phyloP scores from a whole-genome alignment of 179 eudicot genomes.

The Nepenthes alata region DNA sequence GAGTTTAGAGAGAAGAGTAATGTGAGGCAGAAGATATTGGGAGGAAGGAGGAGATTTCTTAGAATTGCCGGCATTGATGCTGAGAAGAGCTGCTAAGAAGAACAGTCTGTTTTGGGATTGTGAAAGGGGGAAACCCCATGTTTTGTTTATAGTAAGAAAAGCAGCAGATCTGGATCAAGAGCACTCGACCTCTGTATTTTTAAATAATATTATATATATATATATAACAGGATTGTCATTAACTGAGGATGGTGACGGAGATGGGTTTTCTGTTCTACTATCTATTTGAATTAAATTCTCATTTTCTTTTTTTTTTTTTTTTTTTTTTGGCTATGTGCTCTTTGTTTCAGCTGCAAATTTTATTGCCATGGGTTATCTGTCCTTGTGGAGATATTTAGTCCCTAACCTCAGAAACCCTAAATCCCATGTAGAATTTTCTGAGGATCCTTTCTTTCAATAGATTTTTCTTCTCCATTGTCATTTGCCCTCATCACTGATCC shows the following conservation, averaged over 20 bases:
- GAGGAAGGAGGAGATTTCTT: constrained; percentile 26
- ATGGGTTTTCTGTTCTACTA: not conserved
- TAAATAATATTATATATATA: not conserved
- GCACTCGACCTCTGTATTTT: constrained; percentile 13
- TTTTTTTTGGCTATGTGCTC: too few species aligned
- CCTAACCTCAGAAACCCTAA: too few species aligned
- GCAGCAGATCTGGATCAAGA: constrained; percentile 39
- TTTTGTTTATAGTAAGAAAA: constrained; percentile 64
- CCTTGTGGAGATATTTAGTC: too few species aligned
- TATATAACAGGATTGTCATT: not conserved
- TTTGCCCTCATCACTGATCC: too few species aligned
- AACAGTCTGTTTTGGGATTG: constrained; percentile 50
- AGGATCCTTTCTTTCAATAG: too few species aligned
- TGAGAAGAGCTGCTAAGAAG: constrained; percentile 13
- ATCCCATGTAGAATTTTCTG: too few species aligned
- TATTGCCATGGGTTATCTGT: too few species aligned
- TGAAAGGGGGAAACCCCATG: constrained; percentile 74
- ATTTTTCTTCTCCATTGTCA: too few species aligned
- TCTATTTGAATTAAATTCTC: not conserved
- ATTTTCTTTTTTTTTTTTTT: not conserved
- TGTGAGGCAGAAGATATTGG: constrained; percentile 13
- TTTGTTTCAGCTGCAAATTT: too few species aligned
- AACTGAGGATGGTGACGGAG: constrained; percentile 1
- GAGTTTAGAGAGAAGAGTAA: constrained; percentile 15
- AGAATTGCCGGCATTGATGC: constrained; percentile 49